Evolutionary conservation across 495 filamentous ascomycete species (phyloP).

Genomic region (Aspergillus nanangensis): DNA sequence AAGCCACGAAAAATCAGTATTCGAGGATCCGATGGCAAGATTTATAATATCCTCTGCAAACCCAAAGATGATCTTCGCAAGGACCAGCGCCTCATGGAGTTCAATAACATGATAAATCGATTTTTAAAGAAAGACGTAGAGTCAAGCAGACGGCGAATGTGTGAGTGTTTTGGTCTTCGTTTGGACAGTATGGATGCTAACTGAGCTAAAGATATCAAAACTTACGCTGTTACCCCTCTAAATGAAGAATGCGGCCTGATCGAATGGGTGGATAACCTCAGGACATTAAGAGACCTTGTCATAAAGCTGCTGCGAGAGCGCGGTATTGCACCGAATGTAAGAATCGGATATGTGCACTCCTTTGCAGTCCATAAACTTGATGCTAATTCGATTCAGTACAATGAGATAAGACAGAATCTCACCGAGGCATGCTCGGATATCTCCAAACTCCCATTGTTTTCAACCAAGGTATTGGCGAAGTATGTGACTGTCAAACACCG

Average conservation of each 20-base stretch:
- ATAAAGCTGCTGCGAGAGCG: conserved; percentile 70
- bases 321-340: conserved; percentile 52
- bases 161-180: conserved; percentile 27
- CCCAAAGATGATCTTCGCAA: conserved; percentile 97
- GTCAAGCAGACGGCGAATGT: conserved; percentile 75
- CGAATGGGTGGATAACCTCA: conserved; percentile 97
- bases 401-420: conserved; percentile 53
- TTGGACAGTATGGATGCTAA: conserved; percentile 10
- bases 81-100: conserved; percentile 97
- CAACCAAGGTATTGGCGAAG: conserved; percentile 55
- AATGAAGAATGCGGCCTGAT: conserved; percentile 98
- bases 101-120: conserved; percentile 96
- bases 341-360: conserved; percentile 2
- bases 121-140: conserved; percentile 87
- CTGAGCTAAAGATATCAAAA: conserved; percentile 70
- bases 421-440: conserved; percentile 51
- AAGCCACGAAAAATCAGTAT: conserved; percentile 88
- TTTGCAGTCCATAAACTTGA: neutral
- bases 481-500: conserved; percentile 12
- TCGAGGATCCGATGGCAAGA: conserved; percentile 79
- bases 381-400: conserved; percentile 39
- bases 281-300: conserved; percentile 88
- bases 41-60: conserved; percentile 89
- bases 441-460: conserved; percentile 62
- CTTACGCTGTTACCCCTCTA: conserved; percentile 91